Evolutionary conservation across 768 basidiomycete genomes (phyloP), one percentile per base, ranked within the genome.

Genomic region (Naganishia onofrii): DNA sequence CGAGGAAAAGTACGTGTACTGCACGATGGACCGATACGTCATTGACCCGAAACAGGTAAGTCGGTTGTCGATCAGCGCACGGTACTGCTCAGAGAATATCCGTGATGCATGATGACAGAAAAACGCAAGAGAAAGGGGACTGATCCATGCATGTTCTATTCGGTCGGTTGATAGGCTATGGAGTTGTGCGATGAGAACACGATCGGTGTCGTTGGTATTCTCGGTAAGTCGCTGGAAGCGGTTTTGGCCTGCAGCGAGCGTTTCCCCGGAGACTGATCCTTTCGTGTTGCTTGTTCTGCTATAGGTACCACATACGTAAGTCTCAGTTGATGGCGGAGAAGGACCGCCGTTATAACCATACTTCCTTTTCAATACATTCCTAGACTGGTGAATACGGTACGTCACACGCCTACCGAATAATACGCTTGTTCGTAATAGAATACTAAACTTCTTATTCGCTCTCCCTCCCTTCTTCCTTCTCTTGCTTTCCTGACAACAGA

Each of bases 121-220:
- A n/a, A n/a, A n/a, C n/a, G n/a, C n/a, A n/a, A 42, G 42, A 15
- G 15, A 42, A 17, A 42, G 2, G 42, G 15, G 15, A 15, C 42
- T 42, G 42, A 42, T 42, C 9, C 15, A 15, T 10, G 42, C 42
- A 36, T 42, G 2, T 42, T 52, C 32, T 31, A 23, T n/a, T n/a
- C n/a, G n/a, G n/a, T n/a, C n/a, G 38, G 32, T 63, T 28, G 19
- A 52, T 48, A 70, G 70, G 70, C 70, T 9, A 42, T 74, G 23
- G 71, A 68, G 28, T 38, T 81, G 13, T 78, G 79, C 36, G 79
- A 82, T 67, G 79, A 81, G 71, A 79, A 81, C 73, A 82, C 81
- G 4, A 75, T 79, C 67, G 60, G 77, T 19, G 71, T 78, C 28
- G 72, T 73, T 48, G 71, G 63, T 5, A 77, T 80, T 51, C 72